Evolutionary conservation across 129 eudicot species (phyloP).

Genomic region (Arctium lappa): DNA sequence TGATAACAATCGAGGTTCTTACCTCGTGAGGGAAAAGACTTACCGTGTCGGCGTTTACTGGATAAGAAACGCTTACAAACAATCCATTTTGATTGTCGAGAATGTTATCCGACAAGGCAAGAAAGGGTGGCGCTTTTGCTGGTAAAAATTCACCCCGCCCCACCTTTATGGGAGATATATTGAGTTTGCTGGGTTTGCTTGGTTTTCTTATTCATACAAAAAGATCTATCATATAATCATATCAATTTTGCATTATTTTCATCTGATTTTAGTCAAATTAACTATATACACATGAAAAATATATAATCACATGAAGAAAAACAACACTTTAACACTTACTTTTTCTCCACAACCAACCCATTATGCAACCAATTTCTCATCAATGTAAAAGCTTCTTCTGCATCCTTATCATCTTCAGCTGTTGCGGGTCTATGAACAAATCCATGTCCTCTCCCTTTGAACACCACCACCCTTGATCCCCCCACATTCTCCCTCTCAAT

Average conservation of each 20-base stretch:
- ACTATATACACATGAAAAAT: neutral
- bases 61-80: no score
- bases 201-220: no score
- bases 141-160: no score
- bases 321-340: constrained; percentile 13
- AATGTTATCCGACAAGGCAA: no score
- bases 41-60: no score
- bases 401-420: constrained; percentile 81
- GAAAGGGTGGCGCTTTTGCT: no score
- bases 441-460: constrained; percentile 83
- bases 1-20: no score
- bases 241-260: neutral
- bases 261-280: neutral
- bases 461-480: constrained; percentile 52
- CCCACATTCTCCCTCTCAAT: constrained; percentile 31
- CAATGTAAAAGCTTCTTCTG: constrained; percentile 68
- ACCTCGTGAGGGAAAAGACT: no score
- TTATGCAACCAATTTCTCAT: constrained; percentile 81
- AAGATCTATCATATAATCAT: neutral
- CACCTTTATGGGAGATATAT: no score
- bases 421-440: constrained; percentile 77
- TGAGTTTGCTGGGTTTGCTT: no score
- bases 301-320: neutral
- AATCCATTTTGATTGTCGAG: no score
- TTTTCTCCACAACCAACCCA: constrained; percentile 42